Evolutionary conservation across 164 flowering plant genomes (phyloP).

Genomic region (Amborella trichopoda): DNA sequence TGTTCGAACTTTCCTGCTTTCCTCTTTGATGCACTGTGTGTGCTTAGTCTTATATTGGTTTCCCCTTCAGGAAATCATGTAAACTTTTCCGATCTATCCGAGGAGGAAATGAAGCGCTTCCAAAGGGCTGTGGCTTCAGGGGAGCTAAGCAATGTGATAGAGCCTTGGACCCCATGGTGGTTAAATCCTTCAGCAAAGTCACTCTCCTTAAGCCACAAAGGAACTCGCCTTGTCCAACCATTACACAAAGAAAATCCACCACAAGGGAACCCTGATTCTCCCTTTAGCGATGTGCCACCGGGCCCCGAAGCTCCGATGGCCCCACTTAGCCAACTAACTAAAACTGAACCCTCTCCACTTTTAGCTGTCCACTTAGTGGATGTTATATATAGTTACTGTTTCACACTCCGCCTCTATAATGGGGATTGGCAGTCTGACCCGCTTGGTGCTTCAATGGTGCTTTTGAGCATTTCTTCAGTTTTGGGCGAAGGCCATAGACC

Average conservation of each 20-base stretch:
- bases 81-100: conserved; percentile 50
- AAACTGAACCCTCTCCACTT: conserved; percentile 61
- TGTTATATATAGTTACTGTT: conserved; percentile 70
- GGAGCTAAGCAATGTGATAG: conserved; percentile 76
- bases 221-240: conserved; percentile 55
- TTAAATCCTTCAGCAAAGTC: conserved; percentile 52
- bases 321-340: conserved; percentile 38
- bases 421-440: conserved; percentile 87
- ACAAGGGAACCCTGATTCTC: conserved; percentile 15
- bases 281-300: conserved; percentile 36
- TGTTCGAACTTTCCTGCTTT: too few relatives aligned
- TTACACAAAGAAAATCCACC: conserved; percentile 10
- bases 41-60: too few relatives aligned
- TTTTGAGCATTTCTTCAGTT: conserved; percentile 57
- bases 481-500: conserved; percentile 58
- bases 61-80: conserved; percentile 59
- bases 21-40: too few relatives aligned
- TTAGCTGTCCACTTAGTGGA: conserved; percentile 68
- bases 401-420: conserved; percentile 81
- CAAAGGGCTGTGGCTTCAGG: conserved; percentile 82
- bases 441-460: conserved; percentile 41
- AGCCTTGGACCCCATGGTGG: conserved; percentile 99
- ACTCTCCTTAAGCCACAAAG: conserved; percentile 47
- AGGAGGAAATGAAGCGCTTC: conserved; percentile 54
- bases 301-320: conserved; percentile 70